Percentiles rank a stretch among this genome's conserved stretches.
These are phyloP conservation scores for Cyberlindnera xylosilytica DNA, from an alignment of 805 yeast genomes.

Conservation along the genomic window DNA sequence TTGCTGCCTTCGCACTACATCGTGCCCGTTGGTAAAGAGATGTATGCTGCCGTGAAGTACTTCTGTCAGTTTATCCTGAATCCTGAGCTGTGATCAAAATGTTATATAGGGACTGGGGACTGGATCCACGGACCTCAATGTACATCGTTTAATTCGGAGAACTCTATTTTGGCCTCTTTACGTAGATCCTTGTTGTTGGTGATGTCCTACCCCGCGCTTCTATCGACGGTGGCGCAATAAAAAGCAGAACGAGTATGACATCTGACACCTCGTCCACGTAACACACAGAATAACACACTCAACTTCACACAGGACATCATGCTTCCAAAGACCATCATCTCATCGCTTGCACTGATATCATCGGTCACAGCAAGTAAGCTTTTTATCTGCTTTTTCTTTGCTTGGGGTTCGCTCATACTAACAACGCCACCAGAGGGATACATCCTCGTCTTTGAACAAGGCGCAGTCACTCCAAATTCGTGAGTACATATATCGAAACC, in stretches of 20 bases:
- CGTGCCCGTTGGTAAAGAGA: conserved; percentile 73
- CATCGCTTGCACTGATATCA: background rate
- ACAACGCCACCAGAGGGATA: conserved; percentile 19
- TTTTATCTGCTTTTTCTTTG: too few species aligned
- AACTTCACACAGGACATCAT: background rate
- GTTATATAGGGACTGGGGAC: too few species aligned
- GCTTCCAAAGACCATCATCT: background rate
- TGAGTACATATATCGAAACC: conserved; percentile 8
- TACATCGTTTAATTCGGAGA: too few species aligned
- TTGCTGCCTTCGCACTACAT: conserved; percentile 69
- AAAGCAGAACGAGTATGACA: too few species aligned
- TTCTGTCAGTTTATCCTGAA: conserved; percentile 51
- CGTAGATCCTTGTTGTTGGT: too few species aligned
- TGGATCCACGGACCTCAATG: too few species aligned
- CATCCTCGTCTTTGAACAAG: conserved; percentile 28
- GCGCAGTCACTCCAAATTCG: conserved; percentile 27
- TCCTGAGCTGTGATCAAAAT: conserved; percentile 32
- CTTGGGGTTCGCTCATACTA: background rate
- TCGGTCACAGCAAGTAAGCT: conserved; percentile 9
- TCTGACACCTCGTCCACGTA: too few species aligned
- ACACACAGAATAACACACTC: background rate
- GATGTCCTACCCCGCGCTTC: too few species aligned
- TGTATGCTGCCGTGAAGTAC: conserved; percentile 63
- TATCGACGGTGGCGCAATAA: too few species aligned
- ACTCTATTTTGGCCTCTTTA: too few species aligned